These are phyloP conservation scores for Mortierella sp. DNA, from an alignment of 371 early-diverging fungal species.

Conservation along the genomic window DNA sequence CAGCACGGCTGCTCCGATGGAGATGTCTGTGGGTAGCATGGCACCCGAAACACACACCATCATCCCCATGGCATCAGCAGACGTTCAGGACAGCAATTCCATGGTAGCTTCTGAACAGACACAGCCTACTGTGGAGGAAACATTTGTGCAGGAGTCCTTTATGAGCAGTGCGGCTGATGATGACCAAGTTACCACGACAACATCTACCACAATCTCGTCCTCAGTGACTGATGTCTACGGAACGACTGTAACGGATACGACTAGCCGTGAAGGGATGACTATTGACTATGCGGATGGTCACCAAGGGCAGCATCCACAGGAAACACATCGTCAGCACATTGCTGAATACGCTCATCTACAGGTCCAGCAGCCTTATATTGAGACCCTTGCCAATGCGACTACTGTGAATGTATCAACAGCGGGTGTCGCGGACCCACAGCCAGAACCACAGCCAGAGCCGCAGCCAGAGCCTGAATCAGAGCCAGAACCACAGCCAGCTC, in stretches of 20 bases:
- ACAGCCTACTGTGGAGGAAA: slow-evolving; percentile 8
- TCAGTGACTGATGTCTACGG: slow-evolving; percentile 13
- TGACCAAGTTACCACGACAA: slow-evolving; percentile 15
- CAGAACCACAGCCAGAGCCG: too few species aligned
- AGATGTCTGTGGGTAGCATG: too few species aligned
- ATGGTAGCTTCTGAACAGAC: not conserved
- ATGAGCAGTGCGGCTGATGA: slow-evolving; percentile 11
- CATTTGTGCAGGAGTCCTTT: slow-evolving; percentile 15
- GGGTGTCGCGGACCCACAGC: too few species aligned
- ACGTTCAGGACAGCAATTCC: not conserved
- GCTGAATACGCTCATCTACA: slow-evolving; percentile 9
- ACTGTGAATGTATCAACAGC: too few species aligned
- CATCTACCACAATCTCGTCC: not conserved
- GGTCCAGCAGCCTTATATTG: not conserved
- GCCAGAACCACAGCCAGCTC: too few species aligned
- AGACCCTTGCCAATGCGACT: too few species aligned
- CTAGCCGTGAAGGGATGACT: not conserved
- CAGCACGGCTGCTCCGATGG: too few species aligned
- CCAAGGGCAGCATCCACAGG: slow-evolving; percentile 15
- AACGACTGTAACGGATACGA: slow-evolving; percentile 15
- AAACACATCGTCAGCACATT: slow-evolving; percentile 9
- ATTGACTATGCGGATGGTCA: slow-evolving; percentile 26
- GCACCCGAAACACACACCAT: not conserved
- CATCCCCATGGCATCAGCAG: not conserved
- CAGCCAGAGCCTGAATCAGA: too few species aligned